A percentile compares a stretch with the other conserved stretches of the same genome.
Conservation (phyloP, 2,329 filamentous ascomycete genomes). For the Dothidotthia symphoricarpi region DNA sequence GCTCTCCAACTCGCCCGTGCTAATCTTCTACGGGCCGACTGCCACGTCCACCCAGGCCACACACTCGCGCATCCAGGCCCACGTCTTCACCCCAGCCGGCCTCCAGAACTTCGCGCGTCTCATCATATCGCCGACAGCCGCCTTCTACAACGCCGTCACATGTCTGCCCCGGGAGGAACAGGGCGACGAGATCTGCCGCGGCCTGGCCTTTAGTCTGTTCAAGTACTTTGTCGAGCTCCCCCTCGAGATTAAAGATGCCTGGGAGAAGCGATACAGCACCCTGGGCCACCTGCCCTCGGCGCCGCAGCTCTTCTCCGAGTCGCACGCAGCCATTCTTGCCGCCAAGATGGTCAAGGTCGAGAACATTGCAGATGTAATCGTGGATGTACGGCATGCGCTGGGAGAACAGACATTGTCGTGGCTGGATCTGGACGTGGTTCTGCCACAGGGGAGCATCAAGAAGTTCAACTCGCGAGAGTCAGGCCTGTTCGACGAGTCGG, state of each 20-base stretch:
- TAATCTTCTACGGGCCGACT: constrained; percentile 90
- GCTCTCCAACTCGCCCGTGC: constrained; percentile 74
- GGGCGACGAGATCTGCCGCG: constrained; percentile 89
- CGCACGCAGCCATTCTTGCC: constrained; percentile 89
- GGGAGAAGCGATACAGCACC: constrained; percentile 57
- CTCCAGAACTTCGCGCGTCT: constrained; percentile 87
- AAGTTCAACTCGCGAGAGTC: constrained; percentile 49
- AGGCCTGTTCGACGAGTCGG: constrained; percentile 58
- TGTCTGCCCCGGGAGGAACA: constrained; percentile 90
- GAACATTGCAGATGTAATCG: constrained; percentile 69
- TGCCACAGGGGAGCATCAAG: constrained; percentile 72
- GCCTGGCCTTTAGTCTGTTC: constrained; percentile 84
- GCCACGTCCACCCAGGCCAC: constrained; percentile 85
- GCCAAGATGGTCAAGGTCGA: constrained; percentile 81
- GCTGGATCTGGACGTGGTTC: constrained; percentile 81
- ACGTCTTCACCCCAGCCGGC: constrained; percentile 86
- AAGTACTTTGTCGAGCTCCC: constrained; percentile 93
- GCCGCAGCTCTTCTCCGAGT: constrained; percentile 76
- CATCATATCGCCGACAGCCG: constrained; percentile 88
- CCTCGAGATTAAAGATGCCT: constrained; percentile 67
- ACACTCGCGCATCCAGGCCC: constrained; percentile 90
- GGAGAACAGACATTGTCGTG: constrained; percentile 80
- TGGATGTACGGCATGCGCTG: constrained; percentile 70
- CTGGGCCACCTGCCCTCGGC: constrained; percentile 61
- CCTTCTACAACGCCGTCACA: constrained; percentile 86